Conservation (phyloP, 495 filamentous ascomycete species). For the Cudoniella acicularis region DNA sequence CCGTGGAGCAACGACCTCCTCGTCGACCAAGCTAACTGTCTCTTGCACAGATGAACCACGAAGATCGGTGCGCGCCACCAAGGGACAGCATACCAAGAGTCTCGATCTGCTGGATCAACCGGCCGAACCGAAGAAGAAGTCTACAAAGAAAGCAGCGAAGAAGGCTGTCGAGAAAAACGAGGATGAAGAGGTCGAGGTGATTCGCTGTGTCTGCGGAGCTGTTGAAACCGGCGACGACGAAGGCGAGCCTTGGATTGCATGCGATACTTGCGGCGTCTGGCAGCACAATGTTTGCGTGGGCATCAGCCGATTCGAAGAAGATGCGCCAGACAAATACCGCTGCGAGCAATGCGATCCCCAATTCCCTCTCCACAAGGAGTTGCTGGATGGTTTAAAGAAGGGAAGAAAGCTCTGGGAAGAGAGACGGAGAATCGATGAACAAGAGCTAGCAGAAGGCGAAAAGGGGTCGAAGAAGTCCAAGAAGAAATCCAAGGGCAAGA, state of each 20-base stretch:
- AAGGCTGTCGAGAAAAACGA: constrained; percentile 51
- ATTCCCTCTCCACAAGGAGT: constrained; percentile 58
- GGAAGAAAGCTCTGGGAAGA: constrained; percentile 89
- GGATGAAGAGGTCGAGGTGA: constrained; percentile 63
- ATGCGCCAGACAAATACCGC: constrained; percentile 71
- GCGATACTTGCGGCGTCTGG: constrained; percentile 88
- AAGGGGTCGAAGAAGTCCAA: constrained; percentile 37
- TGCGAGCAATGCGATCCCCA: constrained; percentile 88
- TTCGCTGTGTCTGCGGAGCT: constrained; percentile 90
- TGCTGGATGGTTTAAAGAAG: constrained; percentile 65
- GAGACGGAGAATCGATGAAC: constrained; percentile 48
- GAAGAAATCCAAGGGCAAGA: constrained; percentile 48
- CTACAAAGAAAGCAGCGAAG: constrained; percentile 44
- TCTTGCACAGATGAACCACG: constrained; percentile 69
- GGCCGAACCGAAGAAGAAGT: constrained; percentile 62
- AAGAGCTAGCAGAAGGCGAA: constrained; percentile 39
- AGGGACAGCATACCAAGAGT: constrained; percentile 88
- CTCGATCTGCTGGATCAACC: constrained; percentile 64
- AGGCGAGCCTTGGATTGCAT: constrained; percentile 82
- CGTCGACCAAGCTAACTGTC: constrained; percentile 10
- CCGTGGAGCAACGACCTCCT: background rate
- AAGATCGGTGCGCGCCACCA: constrained; percentile 90
- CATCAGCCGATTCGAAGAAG: constrained; percentile 68
- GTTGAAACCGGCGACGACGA: constrained; percentile 78
- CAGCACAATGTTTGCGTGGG: constrained; percentile 97